Conservation (phyloP, 805 yeast genomes). For the Cyberlindnera meyerae region DNA sequence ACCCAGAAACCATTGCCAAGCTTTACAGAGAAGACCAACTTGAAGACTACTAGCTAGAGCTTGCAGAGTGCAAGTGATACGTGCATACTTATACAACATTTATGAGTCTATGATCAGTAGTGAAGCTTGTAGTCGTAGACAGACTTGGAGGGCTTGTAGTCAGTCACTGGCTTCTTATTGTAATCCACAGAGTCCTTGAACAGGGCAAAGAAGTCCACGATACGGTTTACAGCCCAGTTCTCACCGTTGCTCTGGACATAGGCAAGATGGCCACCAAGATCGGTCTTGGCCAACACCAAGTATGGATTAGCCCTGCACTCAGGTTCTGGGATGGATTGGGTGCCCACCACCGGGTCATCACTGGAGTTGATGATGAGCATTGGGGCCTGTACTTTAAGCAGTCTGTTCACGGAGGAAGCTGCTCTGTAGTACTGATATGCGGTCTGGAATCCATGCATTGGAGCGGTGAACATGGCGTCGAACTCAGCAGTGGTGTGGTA, state of each 20-base stretch:
- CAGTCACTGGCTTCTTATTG: slow-evolving; percentile 13
- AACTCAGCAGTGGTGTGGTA: slow-evolving; percentile 45
- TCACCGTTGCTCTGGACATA: slow-evolving; percentile 39
- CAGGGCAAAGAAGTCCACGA: slow-evolving; percentile 36
- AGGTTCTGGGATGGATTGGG: slow-evolving; percentile 42
- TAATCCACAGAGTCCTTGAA: slow-evolving; percentile 32
- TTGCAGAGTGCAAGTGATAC: no score
- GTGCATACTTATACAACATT: no score
- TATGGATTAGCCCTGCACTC: slow-evolving; percentile 55
- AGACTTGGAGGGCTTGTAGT: slow-evolving; percentile 16
- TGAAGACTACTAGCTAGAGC: no score
- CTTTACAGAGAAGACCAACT: no score
- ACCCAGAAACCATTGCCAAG: no score
- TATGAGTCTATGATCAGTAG: slow-evolving; percentile 1
- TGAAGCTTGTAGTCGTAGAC: slow-evolving; percentile 19
- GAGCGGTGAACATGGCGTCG: slow-evolving; percentile 58
- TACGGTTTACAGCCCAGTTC: slow-evolving; percentile 44
- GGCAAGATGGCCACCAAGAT: slow-evolving; percentile 70
- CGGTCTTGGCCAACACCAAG: slow-evolving; percentile 50
- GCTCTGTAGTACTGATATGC: slow-evolving; percentile 61
- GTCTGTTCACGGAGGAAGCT: slow-evolving; percentile 56
- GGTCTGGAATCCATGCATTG: slow-evolving; percentile 55
- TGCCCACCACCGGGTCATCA: slow-evolving; percentile 66
- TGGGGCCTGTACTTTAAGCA: slow-evolving; percentile 57
- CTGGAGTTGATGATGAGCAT: slow-evolving; percentile 51